phyloP scores from a whole-genome alignment of 1,284 basidiomycete genomes.

The Trichosporon sp. region DNA sequence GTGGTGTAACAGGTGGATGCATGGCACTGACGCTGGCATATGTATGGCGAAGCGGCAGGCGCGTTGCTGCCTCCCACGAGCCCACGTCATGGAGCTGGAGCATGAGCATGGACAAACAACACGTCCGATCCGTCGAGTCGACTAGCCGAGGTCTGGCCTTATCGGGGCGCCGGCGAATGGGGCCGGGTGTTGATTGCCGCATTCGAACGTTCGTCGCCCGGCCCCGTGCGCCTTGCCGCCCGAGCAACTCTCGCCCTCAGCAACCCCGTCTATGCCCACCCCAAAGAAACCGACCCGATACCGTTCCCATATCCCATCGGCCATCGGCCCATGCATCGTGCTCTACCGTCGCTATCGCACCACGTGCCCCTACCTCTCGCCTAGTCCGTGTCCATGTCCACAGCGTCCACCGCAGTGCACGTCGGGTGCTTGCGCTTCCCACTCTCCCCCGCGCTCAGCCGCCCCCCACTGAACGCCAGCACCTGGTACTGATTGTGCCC shows the following conservation, averaged over 20 bases:
- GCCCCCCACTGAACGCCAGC: constrained; percentile 18
- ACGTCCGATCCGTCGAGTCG: not conserved
- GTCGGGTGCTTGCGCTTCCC: constrained; percentile 6
- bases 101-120: too few species aligned
- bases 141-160: not conserved
- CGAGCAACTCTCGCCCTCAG: too few species aligned
- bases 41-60: too few species aligned
- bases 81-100: too few species aligned
- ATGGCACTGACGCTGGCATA: too few species aligned
- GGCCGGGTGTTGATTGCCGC: not conserved
- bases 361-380: not conserved
- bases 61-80: too few species aligned
- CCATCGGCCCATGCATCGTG: not conserved
- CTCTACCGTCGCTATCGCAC: not conserved
- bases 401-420: constrained; percentile 8
- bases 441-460: not conserved
- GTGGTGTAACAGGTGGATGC: too few species aligned
- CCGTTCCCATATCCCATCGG: too few species aligned
- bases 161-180: not conserved
- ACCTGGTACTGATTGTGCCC: constrained; percentile 47
- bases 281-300: too few species aligned
- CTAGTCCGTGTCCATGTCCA: not conserved
- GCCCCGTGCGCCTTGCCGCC: not conserved
- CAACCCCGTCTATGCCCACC: too few species aligned
- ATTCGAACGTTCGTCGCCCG: not conserved